Percentiles rank a stretch among this genome's conserved stretches.
These are phyloP conservation scores for Aspergillus fumigatus DNA, from an alignment of 2,329 filamentous ascomycete genomes.

Conservation along the genomic window DNA sequence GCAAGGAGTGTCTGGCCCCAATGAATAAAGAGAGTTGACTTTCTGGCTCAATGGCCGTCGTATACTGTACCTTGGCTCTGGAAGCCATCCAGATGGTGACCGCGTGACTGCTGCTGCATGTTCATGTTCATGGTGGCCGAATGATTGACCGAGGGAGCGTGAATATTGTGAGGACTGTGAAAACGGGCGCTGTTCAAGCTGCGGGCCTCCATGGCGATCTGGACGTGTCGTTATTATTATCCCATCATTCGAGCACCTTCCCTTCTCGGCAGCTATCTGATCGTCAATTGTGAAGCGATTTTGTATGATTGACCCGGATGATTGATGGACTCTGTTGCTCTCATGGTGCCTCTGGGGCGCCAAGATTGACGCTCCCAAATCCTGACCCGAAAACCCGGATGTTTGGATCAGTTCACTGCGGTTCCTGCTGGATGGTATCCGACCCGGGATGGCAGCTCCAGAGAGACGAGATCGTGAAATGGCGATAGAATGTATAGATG, in stretches of 20 bases:
- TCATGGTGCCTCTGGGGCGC: neutral
- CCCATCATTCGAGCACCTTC: slow-evolving; percentile 3
- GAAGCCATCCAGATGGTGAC: slow-evolving; percentile 13
- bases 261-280: slow-evolving; percentile 20
- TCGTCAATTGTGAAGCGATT: slow-evolving; percentile 25
- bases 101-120: neutral
- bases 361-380: neutral
- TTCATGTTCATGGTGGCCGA: neutral
- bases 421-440: neutral
- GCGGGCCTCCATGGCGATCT: neutral
- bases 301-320: neutral
- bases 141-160: neutral
- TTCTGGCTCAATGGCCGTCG: slow-evolving; percentile 1
- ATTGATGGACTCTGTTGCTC: neutral
- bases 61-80: slow-evolving; percentile 9
- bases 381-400: neutral
- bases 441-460: too few relatives aligned
- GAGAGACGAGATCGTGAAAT: neutral
- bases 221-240: neutral
- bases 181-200: neutral
- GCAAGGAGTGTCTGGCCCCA: neutral
- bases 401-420: neutral
- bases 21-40: neutral
- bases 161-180: neutral
- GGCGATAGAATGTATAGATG: neutral